These are phyloP conservation scores for Dactylellina parvicollis DNA, from an alignment of 2,329 filamentous ascomycete species.

Conservation along the genomic window DNA sequence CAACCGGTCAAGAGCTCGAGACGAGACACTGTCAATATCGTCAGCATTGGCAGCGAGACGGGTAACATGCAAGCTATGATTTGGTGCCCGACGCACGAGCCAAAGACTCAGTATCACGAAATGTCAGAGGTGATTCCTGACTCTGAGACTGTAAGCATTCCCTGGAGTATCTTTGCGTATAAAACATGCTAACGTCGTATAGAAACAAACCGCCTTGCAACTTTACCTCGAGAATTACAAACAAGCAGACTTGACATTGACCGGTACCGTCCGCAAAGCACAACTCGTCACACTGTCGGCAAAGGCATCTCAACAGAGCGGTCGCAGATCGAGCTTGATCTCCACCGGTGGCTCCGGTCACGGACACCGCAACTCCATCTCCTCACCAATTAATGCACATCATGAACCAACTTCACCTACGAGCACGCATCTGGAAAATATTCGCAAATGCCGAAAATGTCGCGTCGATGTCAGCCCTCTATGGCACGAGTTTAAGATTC, in stretches of 20 bases:
- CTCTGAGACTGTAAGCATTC: slow-evolving; percentile 62
- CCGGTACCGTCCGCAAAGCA: slow-evolving; percentile 91
- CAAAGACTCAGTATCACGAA: slow-evolving; percentile 77
- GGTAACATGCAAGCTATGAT: slow-evolving; percentile 85
- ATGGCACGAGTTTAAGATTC: slow-evolving; percentile 56
- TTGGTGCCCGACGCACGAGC: slow-evolving; percentile 90
- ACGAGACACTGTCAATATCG: slow-evolving; percentile 80
- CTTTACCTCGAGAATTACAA: slow-evolving; percentile 90
- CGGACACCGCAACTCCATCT: slow-evolving; percentile 57
- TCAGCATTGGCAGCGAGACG: slow-evolving; percentile 81
- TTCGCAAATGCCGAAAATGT: slow-evolving; percentile 58
- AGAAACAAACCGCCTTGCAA: slow-evolving; percentile 77
- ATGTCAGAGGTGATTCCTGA: slow-evolving; percentile 80
- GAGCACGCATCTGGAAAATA: slow-evolving; percentile 59
- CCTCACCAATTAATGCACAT: slow-evolving; percentile 40
- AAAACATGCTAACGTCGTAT: slow-evolving; percentile 13
- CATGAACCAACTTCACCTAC: slow-evolving; percentile 46
- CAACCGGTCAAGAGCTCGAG: slow-evolving; percentile 88
- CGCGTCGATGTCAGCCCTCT: slow-evolving; percentile 57
- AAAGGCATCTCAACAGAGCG: slow-evolving; percentile 64
- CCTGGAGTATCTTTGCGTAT: neutral
- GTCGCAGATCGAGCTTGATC: slow-evolving; percentile 59
- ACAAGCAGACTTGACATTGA: slow-evolving; percentile 88
- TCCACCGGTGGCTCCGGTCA: slow-evolving; percentile 56
- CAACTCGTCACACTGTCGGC: slow-evolving; percentile 76